Percentiles rank a stretch among this genome's conserved stretches.
These are phyloP conservation scores for Hamamelis virginiana DNA, from an alignment of 164 flowering plant species.

Conservation along the genomic window DNA sequence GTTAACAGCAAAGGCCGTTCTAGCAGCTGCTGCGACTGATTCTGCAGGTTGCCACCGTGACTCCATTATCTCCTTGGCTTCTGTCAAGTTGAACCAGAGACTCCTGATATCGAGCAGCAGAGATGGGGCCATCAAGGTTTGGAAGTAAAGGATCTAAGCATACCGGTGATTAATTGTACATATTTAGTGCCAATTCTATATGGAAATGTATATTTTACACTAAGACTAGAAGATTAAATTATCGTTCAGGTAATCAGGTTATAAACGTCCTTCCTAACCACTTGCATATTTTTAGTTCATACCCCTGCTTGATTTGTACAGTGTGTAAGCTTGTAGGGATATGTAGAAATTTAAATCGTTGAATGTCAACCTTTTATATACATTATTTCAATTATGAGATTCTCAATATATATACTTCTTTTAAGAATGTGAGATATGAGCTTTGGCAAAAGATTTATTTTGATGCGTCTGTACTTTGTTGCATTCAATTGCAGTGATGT, in stretches of 20 bases:
- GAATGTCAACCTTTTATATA: background rate
- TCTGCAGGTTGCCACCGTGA: constrained; percentile 95
- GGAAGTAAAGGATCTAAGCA: constrained; percentile 59
- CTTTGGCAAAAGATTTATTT: background rate
- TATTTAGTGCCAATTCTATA: constrained; percentile 1
- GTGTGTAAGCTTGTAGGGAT: constrained; percentile 4
- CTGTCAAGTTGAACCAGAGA: constrained; percentile 88
- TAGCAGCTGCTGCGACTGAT: constrained; percentile 87
- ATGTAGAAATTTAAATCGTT: constrained; percentile 5
- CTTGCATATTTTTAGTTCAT: background rate
- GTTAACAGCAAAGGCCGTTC: constrained; percentile 63
- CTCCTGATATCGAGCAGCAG: constrained; percentile 87
- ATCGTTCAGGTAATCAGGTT: background rate
- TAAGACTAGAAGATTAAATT: constrained; percentile 1
- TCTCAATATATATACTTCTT: background rate
- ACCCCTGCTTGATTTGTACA: constrained; percentile 12
- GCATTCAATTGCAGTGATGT: background rate
- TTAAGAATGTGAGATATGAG: background rate
- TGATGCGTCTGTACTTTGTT: background rate
- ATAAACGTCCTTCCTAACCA: background rate
- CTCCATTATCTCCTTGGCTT: constrained; percentile 74
- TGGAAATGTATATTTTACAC: constrained; percentile 17
- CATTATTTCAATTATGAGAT: background rate
- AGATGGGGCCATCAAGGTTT: constrained; percentile 97
- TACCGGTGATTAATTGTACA: constrained; percentile 14